These are phyloP conservation scores for Saitozyma sp. DNA, from an alignment of 768 basidiomycete species.

Conservation along the genomic window DNA sequence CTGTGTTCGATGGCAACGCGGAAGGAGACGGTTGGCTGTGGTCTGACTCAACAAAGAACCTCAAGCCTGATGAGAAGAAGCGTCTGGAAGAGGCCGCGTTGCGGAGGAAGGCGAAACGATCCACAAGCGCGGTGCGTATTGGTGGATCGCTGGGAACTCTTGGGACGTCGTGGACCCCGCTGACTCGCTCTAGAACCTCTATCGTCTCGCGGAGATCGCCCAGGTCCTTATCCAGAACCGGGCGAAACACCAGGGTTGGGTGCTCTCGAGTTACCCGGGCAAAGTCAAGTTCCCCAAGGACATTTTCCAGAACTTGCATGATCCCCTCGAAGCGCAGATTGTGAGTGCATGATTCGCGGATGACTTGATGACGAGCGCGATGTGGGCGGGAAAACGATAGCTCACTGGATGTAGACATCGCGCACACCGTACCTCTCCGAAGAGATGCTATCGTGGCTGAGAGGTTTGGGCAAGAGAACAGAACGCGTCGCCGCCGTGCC, in stretches of 20 bases:
- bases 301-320: conserved; percentile 66
- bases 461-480: conserved; percentile 18
- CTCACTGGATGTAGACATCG: not conserved
- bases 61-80: conserved; percentile 1
- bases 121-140: not conserved
- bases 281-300: conserved; percentile 77
- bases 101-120: not conserved
- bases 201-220: conserved; percentile 80
- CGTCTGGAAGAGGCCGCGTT: not conserved
- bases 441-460: conserved; percentile 24
- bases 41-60: not conserved
- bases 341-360: not conserved
- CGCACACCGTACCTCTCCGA: conserved; percentile 16
- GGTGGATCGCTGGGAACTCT: not conserved
- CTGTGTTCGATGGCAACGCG: conserved; percentile 1
- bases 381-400: conserved; percentile 7
- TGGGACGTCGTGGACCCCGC: not conserved
- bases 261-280: conserved; percentile 73
- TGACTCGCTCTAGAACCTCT: conserved; percentile 66
- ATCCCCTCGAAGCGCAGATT: conserved; percentile 13
- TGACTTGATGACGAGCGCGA: not conserved
- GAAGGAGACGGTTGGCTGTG: not conserved
- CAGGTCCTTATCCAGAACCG: conserved; percentile 77
- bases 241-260: conserved; percentile 69
- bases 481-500: conserved; percentile 8